Conservation (phyloP, 768 basidiomycete species). For the Tylopilus subfusipes region DNA sequence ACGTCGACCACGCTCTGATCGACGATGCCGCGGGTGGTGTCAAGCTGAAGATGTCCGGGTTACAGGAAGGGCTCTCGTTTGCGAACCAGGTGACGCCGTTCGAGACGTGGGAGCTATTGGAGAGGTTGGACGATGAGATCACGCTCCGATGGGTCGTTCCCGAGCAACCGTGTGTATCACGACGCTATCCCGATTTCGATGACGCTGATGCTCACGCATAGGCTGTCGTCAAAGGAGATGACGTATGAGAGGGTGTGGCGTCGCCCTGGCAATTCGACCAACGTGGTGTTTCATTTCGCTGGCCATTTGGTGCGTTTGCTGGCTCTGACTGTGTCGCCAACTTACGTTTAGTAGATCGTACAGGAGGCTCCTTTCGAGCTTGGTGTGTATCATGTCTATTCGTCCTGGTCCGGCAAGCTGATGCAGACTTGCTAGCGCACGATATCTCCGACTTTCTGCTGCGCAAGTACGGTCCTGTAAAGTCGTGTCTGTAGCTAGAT, state of each 20-base stretch:
- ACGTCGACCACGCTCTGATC: conserved; percentile 55
- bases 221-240: conserved; percentile 11
- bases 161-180: conserved; percentile 10
- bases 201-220: conserved; percentile 2
- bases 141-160: conserved; percentile 31
- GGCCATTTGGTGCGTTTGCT: conserved; percentile 28
- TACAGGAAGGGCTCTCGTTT: conserved; percentile 66
- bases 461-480: conserved; percentile 7
- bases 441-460: conserved; percentile 27
- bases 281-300: conserved; percentile 25
- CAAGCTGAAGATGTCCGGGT: conserved; percentile 59
- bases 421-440: conserved; percentile 13
- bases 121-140: conserved; percentile 25
- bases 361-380: conserved; percentile 31
- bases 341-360: conserved; percentile 18
- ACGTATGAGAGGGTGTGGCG: conserved; percentile 28
- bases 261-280: conserved; percentile 28
- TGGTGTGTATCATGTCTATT: conserved; percentile 14
- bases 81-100: conserved; percentile 35
- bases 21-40: conserved; percentile 38
- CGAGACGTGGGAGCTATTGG: conserved; percentile 30
- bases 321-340: not conserved
- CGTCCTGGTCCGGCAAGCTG: not conserved
- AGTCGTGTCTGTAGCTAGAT: not conserved
- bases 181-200: not conserved